Conservation (phyloP, 2,329 filamentous ascomycete genomes). For the Mariannaea sp. region DNA sequence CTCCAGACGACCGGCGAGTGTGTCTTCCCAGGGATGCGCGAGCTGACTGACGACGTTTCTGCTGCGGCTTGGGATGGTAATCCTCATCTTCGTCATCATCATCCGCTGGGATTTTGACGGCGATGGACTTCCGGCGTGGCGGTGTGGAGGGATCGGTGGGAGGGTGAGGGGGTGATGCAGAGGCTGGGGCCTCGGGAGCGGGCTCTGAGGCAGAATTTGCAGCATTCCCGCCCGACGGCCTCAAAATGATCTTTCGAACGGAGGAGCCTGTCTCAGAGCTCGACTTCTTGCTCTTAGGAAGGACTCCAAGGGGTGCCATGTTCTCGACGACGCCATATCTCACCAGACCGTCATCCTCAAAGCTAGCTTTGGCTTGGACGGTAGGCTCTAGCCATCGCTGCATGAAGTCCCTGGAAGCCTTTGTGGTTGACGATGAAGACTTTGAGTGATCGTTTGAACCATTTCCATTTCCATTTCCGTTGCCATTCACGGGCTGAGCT, state of each 20-base stretch:
- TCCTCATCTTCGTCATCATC: slow-evolving; percentile 50
- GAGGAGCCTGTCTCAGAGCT: slow-evolving; percentile 36
- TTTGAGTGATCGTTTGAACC: slow-evolving; percentile 47
- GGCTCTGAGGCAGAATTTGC: slow-evolving; percentile 36
- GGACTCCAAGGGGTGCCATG: slow-evolving; percentile 80
- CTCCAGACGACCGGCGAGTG: slow-evolving; percentile 33
- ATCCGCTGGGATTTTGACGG: slow-evolving; percentile 40
- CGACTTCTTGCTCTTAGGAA: slow-evolving; percentile 62
- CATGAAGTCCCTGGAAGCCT: slow-evolving; percentile 55
- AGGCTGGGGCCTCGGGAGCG: slow-evolving; percentile 28
- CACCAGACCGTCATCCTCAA: slow-evolving; percentile 75
- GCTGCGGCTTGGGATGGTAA: slow-evolving; percentile 47
- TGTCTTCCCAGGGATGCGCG: slow-evolving; percentile 41
- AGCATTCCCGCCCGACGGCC: slow-evolving; percentile 42
- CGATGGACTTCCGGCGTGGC: slow-evolving; percentile 35
- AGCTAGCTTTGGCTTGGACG: slow-evolving; percentile 69
- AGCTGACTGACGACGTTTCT: slow-evolving; percentile 42
- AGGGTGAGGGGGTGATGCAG: slow-evolving; percentile 28
- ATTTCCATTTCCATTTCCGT: slow-evolving; percentile 39
- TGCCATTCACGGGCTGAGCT: slow-evolving; percentile 42
- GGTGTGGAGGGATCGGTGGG: slow-evolving; percentile 33
- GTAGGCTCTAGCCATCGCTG: slow-evolving; percentile 63
- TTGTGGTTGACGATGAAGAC: slow-evolving; percentile 40
- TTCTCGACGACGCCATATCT: slow-evolving; percentile 77
- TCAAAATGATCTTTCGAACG: slow-evolving; percentile 53